Base-by-base conservation (phyloP, 176 grass and related monocot species). In the Musa beccarii region DNA sequence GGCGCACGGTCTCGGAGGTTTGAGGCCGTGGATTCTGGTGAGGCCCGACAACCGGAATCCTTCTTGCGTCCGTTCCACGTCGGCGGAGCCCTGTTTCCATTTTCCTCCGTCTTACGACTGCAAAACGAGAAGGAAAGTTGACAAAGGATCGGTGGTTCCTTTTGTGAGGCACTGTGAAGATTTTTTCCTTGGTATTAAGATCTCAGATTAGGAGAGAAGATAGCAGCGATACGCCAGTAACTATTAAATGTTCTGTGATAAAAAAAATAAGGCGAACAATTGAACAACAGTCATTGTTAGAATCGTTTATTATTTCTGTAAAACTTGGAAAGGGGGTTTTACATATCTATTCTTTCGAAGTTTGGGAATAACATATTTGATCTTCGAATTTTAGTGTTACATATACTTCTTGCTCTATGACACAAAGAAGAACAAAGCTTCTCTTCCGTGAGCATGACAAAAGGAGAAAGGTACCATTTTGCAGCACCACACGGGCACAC, bases 41-140 rank as follows among this genome's bases (percentile, higher is more conserved):
- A 59, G 59, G 16, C 76, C 85, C 10, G 57, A 73, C 17, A 49
- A 25, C 28, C 17, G 67, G 53, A 25, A 69, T 13, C 74, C 80
- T 28, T 25, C 85, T 10, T 96, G 92, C 68, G 55, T 73, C 10
- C 76, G 65, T 16, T 81, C 85, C 0, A 62, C 66, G 8, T 82
- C 81, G 8, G 73, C 79, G 49, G 92, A 96, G 74, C 86, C 92
- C 12, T 96, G 92, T 76, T 96, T 86, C 81, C 81, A 87, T 51
- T 19, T 70, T 2, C 81, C 92, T 26, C 86, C 84, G 12, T 75
- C 70, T 9, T 84, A 80, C 21, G 71, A 89, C 76, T 89, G 92
- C 86, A 76, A 17, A 49, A 73, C 83, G 1, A 86, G 67, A 55
- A 23, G 16, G 49, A 12, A 34, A 14, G 73, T 16, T 11, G 84